Conservation (phyloP, 2,329 filamentous ascomycete species). For the Stagonosporopsis rhizophila region DNA sequence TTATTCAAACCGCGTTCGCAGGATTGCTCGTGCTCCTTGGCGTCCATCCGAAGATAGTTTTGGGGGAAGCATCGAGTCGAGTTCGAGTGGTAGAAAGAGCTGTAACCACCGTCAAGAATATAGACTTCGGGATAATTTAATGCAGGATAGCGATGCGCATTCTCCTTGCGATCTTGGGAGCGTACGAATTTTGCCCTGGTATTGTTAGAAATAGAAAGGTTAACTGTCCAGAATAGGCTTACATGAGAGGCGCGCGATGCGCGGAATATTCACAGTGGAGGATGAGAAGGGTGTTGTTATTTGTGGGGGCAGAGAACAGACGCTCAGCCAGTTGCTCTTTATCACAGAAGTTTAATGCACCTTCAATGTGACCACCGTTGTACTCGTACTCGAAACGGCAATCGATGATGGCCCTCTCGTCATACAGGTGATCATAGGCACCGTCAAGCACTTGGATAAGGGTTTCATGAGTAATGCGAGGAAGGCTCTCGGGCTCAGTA, state of each 20-base stretch:
- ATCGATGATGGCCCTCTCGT: constrained; percentile 87
- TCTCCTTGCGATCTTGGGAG: constrained; percentile 83
- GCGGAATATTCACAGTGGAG: constrained; percentile 99
- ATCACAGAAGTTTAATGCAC: constrained; percentile 95
- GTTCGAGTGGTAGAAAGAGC: constrained; percentile 84
- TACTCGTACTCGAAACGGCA: constrained; percentile 99
- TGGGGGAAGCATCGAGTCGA: constrained; percentile 86
- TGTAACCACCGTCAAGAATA: constrained; percentile 96
- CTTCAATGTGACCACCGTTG: constrained; percentile 91
- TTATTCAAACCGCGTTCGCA: constrained; percentile 95
- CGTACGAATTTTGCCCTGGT: constrained; percentile 82
- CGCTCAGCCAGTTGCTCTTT: constrained; percentile 84
- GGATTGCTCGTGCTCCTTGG: constrained; percentile 86
- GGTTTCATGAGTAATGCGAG: constrained; percentile 82
- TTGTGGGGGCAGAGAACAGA: constrained; percentile 71
- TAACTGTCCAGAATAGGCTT: constrained; percentile 31
- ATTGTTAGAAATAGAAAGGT: constrained; percentile 24
- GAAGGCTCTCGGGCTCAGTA: constrained; percentile 83
- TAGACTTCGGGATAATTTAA: constrained; percentile 98
- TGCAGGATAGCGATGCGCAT: constrained; percentile 83
- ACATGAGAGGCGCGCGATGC: constrained; percentile 93
- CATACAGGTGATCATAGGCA: constrained; percentile 76
- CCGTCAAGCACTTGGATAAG: constrained; percentile 88
- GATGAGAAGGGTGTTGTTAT: constrained; percentile 80
- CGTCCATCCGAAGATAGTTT: constrained; percentile 96